Evolutionary conservation across 2,329 filamentous ascomycete species (phyloP).

Genomic region (Rasamsonia emersonii): DNA sequence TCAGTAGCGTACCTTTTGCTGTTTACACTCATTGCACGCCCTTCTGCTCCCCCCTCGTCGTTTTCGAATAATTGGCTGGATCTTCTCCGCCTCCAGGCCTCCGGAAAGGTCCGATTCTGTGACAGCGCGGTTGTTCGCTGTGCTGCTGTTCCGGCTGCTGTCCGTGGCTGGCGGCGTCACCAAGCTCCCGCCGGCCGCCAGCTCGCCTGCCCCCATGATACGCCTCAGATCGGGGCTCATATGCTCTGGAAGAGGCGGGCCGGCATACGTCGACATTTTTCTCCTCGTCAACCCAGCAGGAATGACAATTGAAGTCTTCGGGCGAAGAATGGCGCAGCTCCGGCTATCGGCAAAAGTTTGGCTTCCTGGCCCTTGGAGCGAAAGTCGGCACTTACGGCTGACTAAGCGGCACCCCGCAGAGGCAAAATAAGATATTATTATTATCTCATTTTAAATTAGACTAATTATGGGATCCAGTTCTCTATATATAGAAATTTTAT

Average conservation of each 20-base stretch:
- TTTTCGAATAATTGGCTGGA: constrained; percentile 40
- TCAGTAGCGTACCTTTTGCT: constrained; percentile 51
- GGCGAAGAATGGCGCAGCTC: no score
- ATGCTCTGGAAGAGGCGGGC: not conserved
- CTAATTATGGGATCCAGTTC: no score
- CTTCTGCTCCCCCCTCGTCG: constrained; percentile 36
- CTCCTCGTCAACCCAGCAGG: not conserved
- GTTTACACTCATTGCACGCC: constrained; percentile 59
- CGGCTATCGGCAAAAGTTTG: no score
- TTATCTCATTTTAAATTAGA: no score
- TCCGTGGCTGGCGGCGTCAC: constrained; percentile 22
- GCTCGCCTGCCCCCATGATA: constrained; percentile 26
- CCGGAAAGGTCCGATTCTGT: constrained; percentile 21
- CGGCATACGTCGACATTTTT: not conserved
- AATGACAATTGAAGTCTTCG: no score
- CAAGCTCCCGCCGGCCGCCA: constrained; percentile 16
- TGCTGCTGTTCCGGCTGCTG: constrained; percentile 28
- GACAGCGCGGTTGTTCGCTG: constrained; percentile 22
- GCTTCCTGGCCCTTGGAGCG: no score
- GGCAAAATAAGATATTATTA: no score
- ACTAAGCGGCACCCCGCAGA: no score
- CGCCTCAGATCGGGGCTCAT: constrained; percentile 26
- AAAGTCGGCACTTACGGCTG: no score
- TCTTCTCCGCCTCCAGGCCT: constrained; percentile 28
- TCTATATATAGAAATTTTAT: no score